Evolutionary conservation across 768 basidiomycete genomes (phyloP), one percentile per base, ranked within the genome.

Genomic region (Boletellus ananas): DNA sequence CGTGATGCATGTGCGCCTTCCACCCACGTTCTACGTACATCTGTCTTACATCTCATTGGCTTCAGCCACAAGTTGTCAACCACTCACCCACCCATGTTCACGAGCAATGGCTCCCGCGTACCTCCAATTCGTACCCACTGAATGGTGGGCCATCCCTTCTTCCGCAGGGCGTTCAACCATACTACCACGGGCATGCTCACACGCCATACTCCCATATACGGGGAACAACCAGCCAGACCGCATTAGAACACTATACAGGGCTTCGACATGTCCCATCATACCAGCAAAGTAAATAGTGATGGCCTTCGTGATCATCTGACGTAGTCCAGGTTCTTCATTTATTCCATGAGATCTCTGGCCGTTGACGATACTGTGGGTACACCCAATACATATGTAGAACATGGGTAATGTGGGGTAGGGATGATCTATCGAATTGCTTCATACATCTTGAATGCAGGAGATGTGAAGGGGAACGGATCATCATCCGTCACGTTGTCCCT

Each of bases 381-480:
- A 37, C 25, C 47, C 47, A 41, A 55, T 37, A 34, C 33, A 25
- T 34, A 34, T 62, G 63, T 62, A 67, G 64, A 62, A 62, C 51
- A 58, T 29, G 49, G 51, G 43, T 63, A 65, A 66, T 67, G 43
- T 48, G 47, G 18, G 36, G 49, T 54, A 56, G 43, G 56, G 39
- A 46, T 51, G 47, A 54, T 54, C 51, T 67, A 94, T 50, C 91
- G 81, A 55, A 95, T 80, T 17, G 78, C 79, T 67, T 89, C 86
- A 60, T 86, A 89, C 80, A 88, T 83, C 60, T 76, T 87, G 74
- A 85, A 93, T 14, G 70, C 67, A 10, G 76, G 71, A 8, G 79
- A 76, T 23, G 72, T 73, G 67, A 88, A 94, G 4, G 81, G 78
- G 58, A 91, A 86, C 11, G 83, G 80, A 58, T 92, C 90, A 41